A percentile compares a stretch with the other conserved stretches of the same genome.
These are phyloP conservation scores for Helicocarpus griseus DNA, from an alignment of 2,329 filamentous ascomycete genomes.

Conservation along the genomic window DNA sequence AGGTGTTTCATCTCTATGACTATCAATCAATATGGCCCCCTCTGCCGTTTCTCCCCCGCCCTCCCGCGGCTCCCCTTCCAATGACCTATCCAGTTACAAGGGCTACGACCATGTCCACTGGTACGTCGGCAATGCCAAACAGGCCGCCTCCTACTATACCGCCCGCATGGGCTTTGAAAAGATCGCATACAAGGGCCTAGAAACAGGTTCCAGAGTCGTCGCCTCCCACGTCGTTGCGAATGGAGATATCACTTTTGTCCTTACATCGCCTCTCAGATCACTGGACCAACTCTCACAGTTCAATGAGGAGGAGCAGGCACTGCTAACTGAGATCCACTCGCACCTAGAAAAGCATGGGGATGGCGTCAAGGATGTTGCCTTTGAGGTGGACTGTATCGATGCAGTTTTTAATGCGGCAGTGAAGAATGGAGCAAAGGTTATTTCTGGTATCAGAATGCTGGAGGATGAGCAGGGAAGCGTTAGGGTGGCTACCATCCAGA, in stretches of 20 bases:
- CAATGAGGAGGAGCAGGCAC: slow-evolving; percentile 47
- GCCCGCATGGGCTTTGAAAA: slow-evolving; percentile 76
- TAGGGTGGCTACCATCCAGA: slow-evolving; percentile 69
- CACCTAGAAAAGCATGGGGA: slow-evolving; percentile 86
- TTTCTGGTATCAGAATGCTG: slow-evolving; percentile 45
- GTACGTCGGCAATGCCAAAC: slow-evolving; percentile 96
- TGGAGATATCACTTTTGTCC: slow-evolving; percentile 33
- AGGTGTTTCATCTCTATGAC: neutral
- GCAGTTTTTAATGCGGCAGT: slow-evolving; percentile 70
- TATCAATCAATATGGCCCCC: slow-evolving; percentile 6
- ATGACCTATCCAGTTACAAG: slow-evolving; percentile 42
- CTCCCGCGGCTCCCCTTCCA: slow-evolving; percentile 14
- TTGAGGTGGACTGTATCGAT: slow-evolving; percentile 83
- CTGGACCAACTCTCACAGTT: slow-evolving; percentile 51
- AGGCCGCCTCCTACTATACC: slow-evolving; percentile 82
- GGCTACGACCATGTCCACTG: slow-evolving; percentile 91
- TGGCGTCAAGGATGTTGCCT: slow-evolving; percentile 89
- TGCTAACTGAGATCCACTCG: slow-evolving; percentile 65
- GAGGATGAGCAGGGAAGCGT: slow-evolving; percentile 57
- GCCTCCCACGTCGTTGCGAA: slow-evolving; percentile 63
- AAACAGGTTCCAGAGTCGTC: slow-evolving; percentile 72
- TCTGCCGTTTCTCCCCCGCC: slow-evolving; percentile 23
- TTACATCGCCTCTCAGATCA: slow-evolving; percentile 46
- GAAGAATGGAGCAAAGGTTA: slow-evolving; percentile 32
- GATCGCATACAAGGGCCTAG: slow-evolving; percentile 76